A percentile compares a stretch with the other conserved stretches of the same genome.
phyloP scores from a whole-genome alignment of 805 yeast genomes.

The Starmerella cellae region DNA sequence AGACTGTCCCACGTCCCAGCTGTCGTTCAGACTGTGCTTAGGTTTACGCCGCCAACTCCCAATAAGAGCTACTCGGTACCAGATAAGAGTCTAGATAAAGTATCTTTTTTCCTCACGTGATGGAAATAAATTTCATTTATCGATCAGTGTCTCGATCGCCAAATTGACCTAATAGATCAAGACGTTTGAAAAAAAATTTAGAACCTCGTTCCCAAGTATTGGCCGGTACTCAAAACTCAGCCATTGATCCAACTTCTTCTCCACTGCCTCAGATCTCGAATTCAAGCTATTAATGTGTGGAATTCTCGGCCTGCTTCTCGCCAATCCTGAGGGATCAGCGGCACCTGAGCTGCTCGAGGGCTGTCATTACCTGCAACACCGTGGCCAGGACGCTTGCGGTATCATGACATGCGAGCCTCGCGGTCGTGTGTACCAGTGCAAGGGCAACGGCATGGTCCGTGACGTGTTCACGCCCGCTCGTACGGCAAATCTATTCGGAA shows the following conservation, averaged over 20 bases:
- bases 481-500: slow-evolving; percentile 68
- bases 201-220: too few species aligned
- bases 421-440: slow-evolving; percentile 91
- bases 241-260: too few species aligned
- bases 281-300: slow-evolving; percentile 72
- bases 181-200: too few species aligned
- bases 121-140: neutral
- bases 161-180: too few species aligned
- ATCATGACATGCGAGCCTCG: slow-evolving; percentile 88
- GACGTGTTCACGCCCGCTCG: slow-evolving; percentile 86
- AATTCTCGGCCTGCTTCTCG: slow-evolving; percentile 71
- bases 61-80: too few species aligned
- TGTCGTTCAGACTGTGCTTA: too few species aligned
- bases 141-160: too few species aligned
- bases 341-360: slow-evolving; percentile 91
- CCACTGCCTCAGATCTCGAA: too few species aligned
- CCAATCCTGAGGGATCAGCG: slow-evolving; percentile 57
- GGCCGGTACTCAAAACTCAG: too few species aligned
- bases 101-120: neutral
- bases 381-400: slow-evolving; percentile 99
- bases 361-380: slow-evolving; percentile 80
- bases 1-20: too few species aligned
- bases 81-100: neutral
- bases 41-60: too few species aligned
- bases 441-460: slow-evolving; percentile 97